Percentiles rank a stretch among this genome's conserved stretches.
These are phyloP conservation scores for Talaromyces sp. DNA, from an alignment of 2,329 filamentous ascomycete species.

Conservation along the genomic window DNA sequence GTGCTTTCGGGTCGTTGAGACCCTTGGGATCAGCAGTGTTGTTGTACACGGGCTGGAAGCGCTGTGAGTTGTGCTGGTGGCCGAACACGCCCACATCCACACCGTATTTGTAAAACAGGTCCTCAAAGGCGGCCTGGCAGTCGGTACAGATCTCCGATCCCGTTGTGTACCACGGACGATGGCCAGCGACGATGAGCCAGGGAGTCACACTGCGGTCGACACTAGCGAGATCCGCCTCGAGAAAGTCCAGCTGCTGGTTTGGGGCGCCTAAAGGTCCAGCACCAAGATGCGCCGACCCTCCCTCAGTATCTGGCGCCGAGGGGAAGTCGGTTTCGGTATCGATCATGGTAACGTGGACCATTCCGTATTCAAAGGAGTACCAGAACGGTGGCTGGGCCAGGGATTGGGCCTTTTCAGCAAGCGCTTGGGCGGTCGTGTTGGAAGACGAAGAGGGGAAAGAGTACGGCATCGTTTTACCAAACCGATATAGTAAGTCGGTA, in stretches of 20 bases:
- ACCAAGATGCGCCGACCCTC: slow-evolving; percentile 39
- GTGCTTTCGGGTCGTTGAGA: slow-evolving; percentile 48
- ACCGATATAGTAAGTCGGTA: slow-evolving; percentile 55
- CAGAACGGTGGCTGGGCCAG: slow-evolving; percentile 32
- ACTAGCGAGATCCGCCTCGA: slow-evolving; percentile 51
- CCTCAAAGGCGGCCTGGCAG: slow-evolving; percentile 51
- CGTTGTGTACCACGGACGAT: slow-evolving; percentile 46
- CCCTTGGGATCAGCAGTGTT: slow-evolving; percentile 37
- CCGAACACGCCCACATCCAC: slow-evolving; percentile 55
- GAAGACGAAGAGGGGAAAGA: slow-evolving; percentile 47
- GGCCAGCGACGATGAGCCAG: slow-evolving; percentile 45
- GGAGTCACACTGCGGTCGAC: slow-evolving; percentile 53
- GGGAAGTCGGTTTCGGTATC: slow-evolving; percentile 55
- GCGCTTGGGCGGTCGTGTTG: slow-evolving; percentile 29
- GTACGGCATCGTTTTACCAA: slow-evolving; percentile 48
- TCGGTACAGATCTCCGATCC: slow-evolving; percentile 34
- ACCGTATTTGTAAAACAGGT: slow-evolving; percentile 50
- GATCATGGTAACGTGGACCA: slow-evolving; percentile 51
- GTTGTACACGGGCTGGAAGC: slow-evolving; percentile 32
- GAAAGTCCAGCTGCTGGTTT: slow-evolving; percentile 50
- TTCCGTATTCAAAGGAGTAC: slow-evolving; percentile 58
- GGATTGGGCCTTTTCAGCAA: slow-evolving; percentile 23
- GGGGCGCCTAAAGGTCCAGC: slow-evolving; percentile 46
- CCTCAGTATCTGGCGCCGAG: slow-evolving; percentile 42
- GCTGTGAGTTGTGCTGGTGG: slow-evolving; percentile 55